Evolutionary conservation across 2,329 filamentous ascomycete species (phyloP), one percentile per base, ranked within the genome.

Genomic region (Colletotrichum falcatum): DNA sequence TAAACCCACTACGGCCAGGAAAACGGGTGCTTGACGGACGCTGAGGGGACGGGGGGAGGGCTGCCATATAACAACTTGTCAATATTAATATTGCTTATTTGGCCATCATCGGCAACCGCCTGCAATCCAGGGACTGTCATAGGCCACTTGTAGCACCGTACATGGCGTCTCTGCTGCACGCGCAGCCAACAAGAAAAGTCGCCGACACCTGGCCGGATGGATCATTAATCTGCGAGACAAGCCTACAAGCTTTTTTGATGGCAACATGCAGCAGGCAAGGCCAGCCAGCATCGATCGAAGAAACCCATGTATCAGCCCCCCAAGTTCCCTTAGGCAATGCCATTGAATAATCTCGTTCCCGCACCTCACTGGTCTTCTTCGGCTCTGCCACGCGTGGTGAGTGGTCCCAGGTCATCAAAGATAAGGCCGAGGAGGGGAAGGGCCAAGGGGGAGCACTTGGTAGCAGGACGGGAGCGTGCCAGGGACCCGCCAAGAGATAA

Each of bases 401-500:
- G 33, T 70, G 62, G 66, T 26, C 42, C 39, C 49, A 61, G n/a
- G 28, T 8, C 26, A 26, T 58, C 39, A 23, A 9, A 59, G 67
- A 70, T 70, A 70, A 70, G 63, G 46, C 56, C 37, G 37, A 20
- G 51, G 49, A 26, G 33, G 44, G 46, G 46, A 23, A 55, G 23
- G 42, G 44, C 20, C 14, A 56, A 33, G 33, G 37, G 42, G 49
- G 48, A 46, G 53, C n/a, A n/a, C n/a, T n/a, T n/a, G n/a, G n/a
- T 33, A 26, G 51, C 42, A 53, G 12, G 20, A 33, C 28, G 37
- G 61, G 35, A 42, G 49, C 9, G 12, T 42, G 48, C 18, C 61
- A 18, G 48, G 28, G 67, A 62, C 67, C 67, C 67, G 67, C 67
- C 58, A 67, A 70, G 64, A 70, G 67, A 70, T 70, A 70, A 70